These are phyloP conservation scores for Millerozyma acaciae DNA, from an alignment of 805 yeast genomes.

Conservation along the genomic window DNA sequence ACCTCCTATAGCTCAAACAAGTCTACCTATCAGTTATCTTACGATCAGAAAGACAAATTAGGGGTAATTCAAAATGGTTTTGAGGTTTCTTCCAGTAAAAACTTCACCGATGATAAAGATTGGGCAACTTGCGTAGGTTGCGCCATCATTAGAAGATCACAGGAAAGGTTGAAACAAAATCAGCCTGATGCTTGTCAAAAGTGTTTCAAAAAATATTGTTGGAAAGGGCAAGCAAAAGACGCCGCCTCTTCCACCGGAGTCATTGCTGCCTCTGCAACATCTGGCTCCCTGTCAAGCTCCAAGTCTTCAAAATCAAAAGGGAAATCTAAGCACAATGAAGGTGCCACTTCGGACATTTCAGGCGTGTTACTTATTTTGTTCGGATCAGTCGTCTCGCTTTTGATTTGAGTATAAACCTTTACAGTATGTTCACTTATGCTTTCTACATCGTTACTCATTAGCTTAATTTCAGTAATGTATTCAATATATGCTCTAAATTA, in stretches of 20 bases:
- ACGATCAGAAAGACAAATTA: conserved; percentile 52
- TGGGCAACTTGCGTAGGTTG: conserved; percentile 40
- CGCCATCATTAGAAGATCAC: conserved; percentile 37
- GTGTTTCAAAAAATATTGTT: conserved; percentile 36
- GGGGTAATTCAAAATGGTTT: conserved; percentile 57
- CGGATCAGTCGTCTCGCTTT: neutral
- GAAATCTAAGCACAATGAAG: neutral
- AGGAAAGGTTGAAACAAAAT: conserved; percentile 35
- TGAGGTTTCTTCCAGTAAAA: conserved; percentile 29
- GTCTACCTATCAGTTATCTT: conserved; percentile 67
- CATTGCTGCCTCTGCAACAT: neutral
- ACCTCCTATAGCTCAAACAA: conserved; percentile 64
- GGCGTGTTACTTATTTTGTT: neutral
- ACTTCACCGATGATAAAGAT: conserved; percentile 32
- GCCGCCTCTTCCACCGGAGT: neutral
- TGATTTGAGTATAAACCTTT: neutral
- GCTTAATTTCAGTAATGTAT: too few relatives aligned
- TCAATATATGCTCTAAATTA: too few relatives aligned
- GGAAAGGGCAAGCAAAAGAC: conserved; percentile 14
- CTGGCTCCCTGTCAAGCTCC: neutral
- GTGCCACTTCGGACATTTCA: neutral
- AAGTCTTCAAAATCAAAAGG: conserved; percentile 1
- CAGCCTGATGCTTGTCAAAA: conserved; percentile 34
- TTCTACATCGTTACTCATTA: too few relatives aligned
- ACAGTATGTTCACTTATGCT: neutral